These are phyloP conservation scores for Trichoderma brevicompactum DNA, from an alignment of 2,329 filamentous ascomycete genomes.

Conservation along the genomic window DNA sequence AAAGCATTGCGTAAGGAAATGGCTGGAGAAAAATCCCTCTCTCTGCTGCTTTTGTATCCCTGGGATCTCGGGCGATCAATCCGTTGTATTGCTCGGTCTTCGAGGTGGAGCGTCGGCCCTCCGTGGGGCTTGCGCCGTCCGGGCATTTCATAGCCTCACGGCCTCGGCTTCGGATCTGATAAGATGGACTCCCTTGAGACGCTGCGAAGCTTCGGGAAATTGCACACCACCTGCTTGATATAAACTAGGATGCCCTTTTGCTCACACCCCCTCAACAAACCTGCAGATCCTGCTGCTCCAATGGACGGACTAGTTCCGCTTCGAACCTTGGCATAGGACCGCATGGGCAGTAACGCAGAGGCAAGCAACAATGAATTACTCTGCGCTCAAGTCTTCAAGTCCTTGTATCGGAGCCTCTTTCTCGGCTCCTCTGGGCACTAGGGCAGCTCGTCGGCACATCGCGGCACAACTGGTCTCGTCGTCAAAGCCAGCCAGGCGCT, in stretches of 20 bases:
- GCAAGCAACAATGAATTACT: constrained; percentile 9
- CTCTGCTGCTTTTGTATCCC: background rate
- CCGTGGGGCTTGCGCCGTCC: background rate
- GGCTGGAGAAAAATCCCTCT: constrained; percentile 7
- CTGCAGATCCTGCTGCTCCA: constrained; percentile 12
- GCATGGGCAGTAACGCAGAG: background rate
- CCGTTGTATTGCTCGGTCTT: constrained; percentile 31
- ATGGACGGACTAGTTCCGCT: constrained; percentile 3
- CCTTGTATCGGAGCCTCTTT: background rate
- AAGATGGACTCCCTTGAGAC: constrained; percentile 25
- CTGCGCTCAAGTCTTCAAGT: background rate
- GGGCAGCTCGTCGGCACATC: constrained; percentile 12
- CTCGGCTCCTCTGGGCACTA: background rate
- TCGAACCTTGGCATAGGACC: background rate
- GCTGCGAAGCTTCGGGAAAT: constrained; percentile 1
- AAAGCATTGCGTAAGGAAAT: constrained; percentile 7
- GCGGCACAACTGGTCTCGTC: constrained; percentile 7
- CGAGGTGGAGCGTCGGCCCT: constrained; percentile 17
- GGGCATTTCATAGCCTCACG: constrained; percentile 19
- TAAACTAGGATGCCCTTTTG: constrained; percentile 8
- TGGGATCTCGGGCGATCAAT: background rate
- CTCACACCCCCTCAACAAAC: background rate
- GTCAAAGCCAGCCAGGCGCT: background rate
- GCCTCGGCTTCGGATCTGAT: constrained; percentile 28
- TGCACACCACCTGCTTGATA: constrained; percentile 3